A percentile compares a stretch with the other conserved stretches of the same genome.
phyloP scores from a whole-genome alignment of 495 filamentous ascomycete genomes.

The Astrocystis sublimbata region DNA sequence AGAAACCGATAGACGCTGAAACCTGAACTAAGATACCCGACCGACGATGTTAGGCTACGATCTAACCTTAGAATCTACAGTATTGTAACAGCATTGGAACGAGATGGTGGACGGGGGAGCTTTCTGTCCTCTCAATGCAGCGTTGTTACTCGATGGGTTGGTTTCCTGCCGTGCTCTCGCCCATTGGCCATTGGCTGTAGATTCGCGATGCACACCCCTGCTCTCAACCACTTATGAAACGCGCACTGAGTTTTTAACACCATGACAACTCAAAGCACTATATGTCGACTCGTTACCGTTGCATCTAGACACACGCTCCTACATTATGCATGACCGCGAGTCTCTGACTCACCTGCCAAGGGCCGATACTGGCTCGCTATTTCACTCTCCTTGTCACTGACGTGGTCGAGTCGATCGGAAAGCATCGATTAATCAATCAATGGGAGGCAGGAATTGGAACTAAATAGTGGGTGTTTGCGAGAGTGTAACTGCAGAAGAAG shows the following conservation, averaged over 20 bases:
- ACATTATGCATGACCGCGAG: not conserved
- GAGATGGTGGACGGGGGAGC: too few species aligned
- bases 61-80: too few species aligned
- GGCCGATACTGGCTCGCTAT: too few species aligned
- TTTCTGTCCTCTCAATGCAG: not conserved
- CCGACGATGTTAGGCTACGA: too few species aligned
- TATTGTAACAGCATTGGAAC: too few species aligned
- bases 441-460: too few species aligned
- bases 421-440: too few species aligned
- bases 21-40: not conserved
- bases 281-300: not conserved
- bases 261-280: not conserved
- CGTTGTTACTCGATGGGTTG: not conserved
- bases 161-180: not conserved
- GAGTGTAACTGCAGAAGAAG: not conserved
- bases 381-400: not conserved
- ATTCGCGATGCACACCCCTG: not conserved
- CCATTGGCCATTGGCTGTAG: not conserved
- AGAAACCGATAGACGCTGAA: slow-evolving; percentile 2
- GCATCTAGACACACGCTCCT: not conserved
- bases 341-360: not conserved
- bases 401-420: not conserved
- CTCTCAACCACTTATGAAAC: not conserved
- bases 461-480: too few species aligned
- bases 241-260: too few species aligned